phyloP scores from a whole-genome alignment of 441 rosid genomes.

The Manihot esculenta region DNA sequence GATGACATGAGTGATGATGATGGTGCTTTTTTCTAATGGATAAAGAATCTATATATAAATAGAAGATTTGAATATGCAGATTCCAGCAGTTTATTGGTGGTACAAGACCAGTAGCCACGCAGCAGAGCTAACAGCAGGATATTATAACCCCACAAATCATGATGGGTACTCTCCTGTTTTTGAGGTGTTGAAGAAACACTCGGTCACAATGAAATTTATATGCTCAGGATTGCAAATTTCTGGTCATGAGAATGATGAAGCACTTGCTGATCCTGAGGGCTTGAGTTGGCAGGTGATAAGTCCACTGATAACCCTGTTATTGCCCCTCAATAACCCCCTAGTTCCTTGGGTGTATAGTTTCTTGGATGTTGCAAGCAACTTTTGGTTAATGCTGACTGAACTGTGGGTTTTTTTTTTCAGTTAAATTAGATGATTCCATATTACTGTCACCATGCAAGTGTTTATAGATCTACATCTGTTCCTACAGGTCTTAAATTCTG shows the following conservation, averaged over 20 bases:
- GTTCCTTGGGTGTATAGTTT: slow-evolving; percentile 3
- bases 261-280: slow-evolving; percentile 76
- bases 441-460: background rate
- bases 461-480: background rate
- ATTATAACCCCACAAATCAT: slow-evolving; percentile 80
- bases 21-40: background rate
- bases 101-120: slow-evolving; percentile 93
- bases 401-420: background rate
- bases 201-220: slow-evolving; percentile 57
- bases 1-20: background rate
- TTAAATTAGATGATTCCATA: background rate
- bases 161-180: slow-evolving; percentile 82
- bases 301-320: no score
- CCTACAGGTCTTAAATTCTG: slow-evolving; percentile 76
- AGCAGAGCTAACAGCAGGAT: slow-evolving; percentile 89
- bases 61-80: slow-evolving; percentile 54
- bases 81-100: slow-evolving; percentile 96
- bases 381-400: background rate
- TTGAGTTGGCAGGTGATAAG: slow-evolving; percentile 82
- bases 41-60: background rate
- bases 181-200: slow-evolving; percentile 65
- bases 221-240: slow-evolving; percentile 54
- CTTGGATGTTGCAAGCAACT: slow-evolving; percentile 12
- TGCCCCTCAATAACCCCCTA: slow-evolving; percentile 10
- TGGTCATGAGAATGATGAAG: slow-evolving; percentile 58